Percentiles rank a stretch among this genome's conserved stretches.
phyloP scores from a whole-genome alignment of 768 basidiomycete genomes.

The Naganishia friedmannii region DNA sequence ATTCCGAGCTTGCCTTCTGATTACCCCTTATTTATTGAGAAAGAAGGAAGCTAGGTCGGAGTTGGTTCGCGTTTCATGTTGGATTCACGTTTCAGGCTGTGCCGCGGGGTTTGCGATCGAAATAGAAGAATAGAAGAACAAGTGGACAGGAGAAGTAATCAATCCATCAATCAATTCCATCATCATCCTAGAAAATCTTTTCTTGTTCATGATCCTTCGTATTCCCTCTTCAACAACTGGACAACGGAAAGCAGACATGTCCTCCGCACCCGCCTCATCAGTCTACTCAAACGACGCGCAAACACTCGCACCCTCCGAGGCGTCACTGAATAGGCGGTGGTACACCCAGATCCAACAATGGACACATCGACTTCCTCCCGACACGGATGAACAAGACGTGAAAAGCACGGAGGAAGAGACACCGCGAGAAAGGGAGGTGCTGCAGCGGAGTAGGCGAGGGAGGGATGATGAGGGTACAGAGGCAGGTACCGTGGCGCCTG shows the following conservation, averaged over 20 bases:
- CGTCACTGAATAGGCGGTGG: conserved; percentile 26
- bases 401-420: neutral
- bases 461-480: neutral
- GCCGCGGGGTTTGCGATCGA: neutral
- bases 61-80: neutral
- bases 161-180: no score
- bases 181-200: conserved; percentile 2
- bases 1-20: no score
- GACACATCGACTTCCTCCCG: conserved; percentile 7
- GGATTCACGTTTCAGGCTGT: conserved; percentile 1
- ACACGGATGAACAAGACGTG: neutral
- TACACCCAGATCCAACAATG: conserved; percentile 25
- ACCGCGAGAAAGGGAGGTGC: no score
- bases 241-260: neutral
- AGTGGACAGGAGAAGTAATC: no score
- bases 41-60: neutral
- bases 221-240: neutral
- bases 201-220: neutral
- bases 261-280: conserved; percentile 1
- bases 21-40: neutral
- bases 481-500: neutral
- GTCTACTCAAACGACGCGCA: conserved; percentile 16
- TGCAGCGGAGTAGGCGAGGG: neutral
- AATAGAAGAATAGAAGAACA: neutral
- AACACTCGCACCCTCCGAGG: conserved; percentile 22